Conservation (phyloP, 2,329 filamentous ascomycete species). For the Penicillium sp. region DNA sequence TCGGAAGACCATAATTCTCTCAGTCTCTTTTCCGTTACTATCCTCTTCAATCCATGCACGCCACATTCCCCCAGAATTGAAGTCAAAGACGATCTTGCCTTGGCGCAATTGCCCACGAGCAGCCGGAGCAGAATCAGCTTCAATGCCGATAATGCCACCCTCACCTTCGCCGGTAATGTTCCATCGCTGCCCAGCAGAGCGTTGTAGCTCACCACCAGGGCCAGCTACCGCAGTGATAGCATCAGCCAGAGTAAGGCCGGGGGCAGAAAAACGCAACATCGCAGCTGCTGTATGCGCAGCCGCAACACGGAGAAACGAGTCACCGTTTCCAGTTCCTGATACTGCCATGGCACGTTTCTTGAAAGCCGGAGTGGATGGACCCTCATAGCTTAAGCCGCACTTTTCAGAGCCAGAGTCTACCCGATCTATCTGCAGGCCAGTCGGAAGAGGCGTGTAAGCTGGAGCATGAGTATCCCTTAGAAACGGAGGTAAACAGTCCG, state of each 20-base stretch:
- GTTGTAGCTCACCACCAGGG: conserved; percentile 69
- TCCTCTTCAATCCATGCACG: conserved; percentile 64
- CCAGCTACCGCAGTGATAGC: conserved; percentile 70
- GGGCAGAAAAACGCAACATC: conserved; percentile 64
- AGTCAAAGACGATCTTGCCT: conserved; percentile 68
- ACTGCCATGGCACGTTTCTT: conserved; percentile 55
- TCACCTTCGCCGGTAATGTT: conserved; percentile 73
- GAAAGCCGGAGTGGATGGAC: background rate
- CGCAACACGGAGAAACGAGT: conserved; percentile 74
- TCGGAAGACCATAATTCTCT: conserved; percentile 47
- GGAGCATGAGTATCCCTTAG: background rate
- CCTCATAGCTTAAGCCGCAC: background rate
- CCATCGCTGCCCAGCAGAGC: conserved; percentile 74
- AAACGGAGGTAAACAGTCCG: conserved; percentile 17
- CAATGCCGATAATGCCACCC: conserved; percentile 78
- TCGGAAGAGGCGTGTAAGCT: conserved; percentile 4
- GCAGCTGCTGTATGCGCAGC: conserved; percentile 73
- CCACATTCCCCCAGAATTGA: conserved; percentile 88
- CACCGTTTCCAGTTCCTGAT: conserved; percentile 84
- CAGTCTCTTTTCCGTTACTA: conserved; percentile 30
- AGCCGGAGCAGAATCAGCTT: conserved; percentile 56
- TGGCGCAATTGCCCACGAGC: conserved; percentile 31
- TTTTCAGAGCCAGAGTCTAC: conserved; percentile 9
- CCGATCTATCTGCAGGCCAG: conserved; percentile 3
- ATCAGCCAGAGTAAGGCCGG: conserved; percentile 49